Evolutionary conservation across 805 yeast species (phyloP).

Genomic region (Wickerhamomyces ciferrii): DNA sequence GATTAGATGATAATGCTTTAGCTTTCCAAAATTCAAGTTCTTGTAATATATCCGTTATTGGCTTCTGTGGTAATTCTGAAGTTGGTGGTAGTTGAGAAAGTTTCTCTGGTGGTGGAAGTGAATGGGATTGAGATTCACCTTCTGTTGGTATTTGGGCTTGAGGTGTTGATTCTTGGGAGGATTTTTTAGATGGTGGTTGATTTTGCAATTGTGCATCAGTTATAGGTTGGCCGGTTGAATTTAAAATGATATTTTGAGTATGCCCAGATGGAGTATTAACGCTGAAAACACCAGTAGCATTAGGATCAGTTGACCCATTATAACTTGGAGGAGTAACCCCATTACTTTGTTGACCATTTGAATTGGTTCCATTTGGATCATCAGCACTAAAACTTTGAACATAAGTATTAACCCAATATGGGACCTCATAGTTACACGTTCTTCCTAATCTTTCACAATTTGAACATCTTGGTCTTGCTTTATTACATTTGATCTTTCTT

Average conservation of each 20-base stretch:
- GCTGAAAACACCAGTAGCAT: neutral
- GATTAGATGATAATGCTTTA: neutral
- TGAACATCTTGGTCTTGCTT: neutral
- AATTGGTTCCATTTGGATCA: neutral
- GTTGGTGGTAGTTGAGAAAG: neutral
- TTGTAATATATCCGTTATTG: no score
- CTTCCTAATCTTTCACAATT: neutral
- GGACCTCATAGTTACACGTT: neutral
- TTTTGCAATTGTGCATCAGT: neutral
- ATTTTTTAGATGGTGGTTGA: neutral
- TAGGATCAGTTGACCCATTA: neutral
- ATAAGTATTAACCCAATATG: neutral
- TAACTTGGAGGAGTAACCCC: neutral
- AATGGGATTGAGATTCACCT: neutral
- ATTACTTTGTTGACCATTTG: neutral
- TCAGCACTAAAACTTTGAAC: neutral
- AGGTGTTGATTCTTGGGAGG: no score
- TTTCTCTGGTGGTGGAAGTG: neutral
- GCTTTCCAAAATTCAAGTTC: neutral
- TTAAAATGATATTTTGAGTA: neutral
- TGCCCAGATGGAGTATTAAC: neutral
- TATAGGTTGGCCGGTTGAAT: neutral
- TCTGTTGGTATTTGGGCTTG: neutral
- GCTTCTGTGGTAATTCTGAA: neutral
- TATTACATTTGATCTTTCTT: conserved; percentile 18